phyloP scores from a whole-genome alignment of 2,329 filamentous ascomycete genomes.

The Chlorencoelia australis region DNA sequence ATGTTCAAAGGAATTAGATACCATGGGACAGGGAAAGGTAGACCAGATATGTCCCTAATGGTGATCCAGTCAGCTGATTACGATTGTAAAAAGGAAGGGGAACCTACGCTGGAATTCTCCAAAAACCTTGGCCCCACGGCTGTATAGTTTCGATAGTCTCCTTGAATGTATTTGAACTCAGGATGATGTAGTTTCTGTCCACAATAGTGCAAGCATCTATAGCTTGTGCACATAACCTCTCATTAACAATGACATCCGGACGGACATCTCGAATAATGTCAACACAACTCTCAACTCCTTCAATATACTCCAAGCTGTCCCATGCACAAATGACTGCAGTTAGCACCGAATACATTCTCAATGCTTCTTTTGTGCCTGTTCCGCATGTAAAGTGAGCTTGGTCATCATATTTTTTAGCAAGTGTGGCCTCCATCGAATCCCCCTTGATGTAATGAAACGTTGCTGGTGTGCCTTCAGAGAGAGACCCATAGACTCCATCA shows the following conservation, averaged over 20 bases:
- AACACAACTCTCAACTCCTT: slow-evolving; percentile 30
- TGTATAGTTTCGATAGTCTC: slow-evolving; percentile 33
- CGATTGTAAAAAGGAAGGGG: neutral
- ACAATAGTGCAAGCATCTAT: slow-evolving; percentile 33
- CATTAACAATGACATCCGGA: slow-evolving; percentile 33
- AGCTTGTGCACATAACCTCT: slow-evolving; percentile 35
- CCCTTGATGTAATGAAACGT: slow-evolving; percentile 29
- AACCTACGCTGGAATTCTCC: slow-evolving; percentile 32
- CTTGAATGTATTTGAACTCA: slow-evolving; percentile 37
- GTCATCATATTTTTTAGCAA: slow-evolving; percentile 19
- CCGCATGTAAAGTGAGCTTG: slow-evolving; percentile 1
- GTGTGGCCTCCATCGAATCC: slow-evolving; percentile 27
- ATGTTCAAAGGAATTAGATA: slow-evolving; percentile 34
- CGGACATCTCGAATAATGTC: slow-evolving; percentile 30
- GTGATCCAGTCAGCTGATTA: neutral
- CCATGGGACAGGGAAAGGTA: slow-evolving; percentile 37
- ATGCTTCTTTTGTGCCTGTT: neutral
- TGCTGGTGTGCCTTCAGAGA: slow-evolving; percentile 9
- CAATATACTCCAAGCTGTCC: slow-evolving; percentile 32
- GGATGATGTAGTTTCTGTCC: slow-evolving; percentile 27
- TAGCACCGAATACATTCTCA: slow-evolving; percentile 4
- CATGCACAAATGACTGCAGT: slow-evolving; percentile 27
- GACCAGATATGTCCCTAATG: slow-evolving; percentile 27
- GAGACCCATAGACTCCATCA: slow-evolving; percentile 1
- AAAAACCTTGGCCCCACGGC: slow-evolving; percentile 27